phyloP scores from a whole-genome alignment of 495 filamentous ascomycete genomes.

The Xanthoparmelia taractica region DNA sequence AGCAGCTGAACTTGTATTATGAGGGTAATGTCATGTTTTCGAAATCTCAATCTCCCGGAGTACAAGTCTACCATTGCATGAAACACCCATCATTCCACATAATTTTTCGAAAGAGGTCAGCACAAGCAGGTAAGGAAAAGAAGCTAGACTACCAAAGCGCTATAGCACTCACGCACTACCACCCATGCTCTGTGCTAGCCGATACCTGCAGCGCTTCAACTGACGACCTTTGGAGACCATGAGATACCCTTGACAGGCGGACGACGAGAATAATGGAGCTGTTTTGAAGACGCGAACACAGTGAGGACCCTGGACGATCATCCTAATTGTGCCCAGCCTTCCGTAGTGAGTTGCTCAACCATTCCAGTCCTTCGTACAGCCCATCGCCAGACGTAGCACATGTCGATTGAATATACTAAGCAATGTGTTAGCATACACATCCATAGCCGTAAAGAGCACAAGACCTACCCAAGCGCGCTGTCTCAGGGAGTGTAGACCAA shows the following conservation, averaged over 20 bases:
- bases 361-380: conserved; percentile 99
- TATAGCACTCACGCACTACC: conserved; percentile 14
- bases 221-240: conserved; percentile 21
- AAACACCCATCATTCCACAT: conserved; percentile 24
- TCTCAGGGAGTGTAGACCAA: conserved; percentile 96
- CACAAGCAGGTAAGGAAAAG: conserved; percentile 10
- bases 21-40: conserved; percentile 7
- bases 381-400: conserved; percentile 98
- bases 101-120: conserved; percentile 13
- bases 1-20: neutral
- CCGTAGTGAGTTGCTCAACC: conserved; percentile 91
- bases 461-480: conserved; percentile 93
- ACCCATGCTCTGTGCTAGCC: conserved; percentile 16
- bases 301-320: conserved; percentile 10
- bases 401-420: conserved; percentile 98
- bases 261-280: conserved; percentile 16
- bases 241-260: conserved; percentile 13
- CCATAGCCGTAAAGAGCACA: neutral
- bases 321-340: conserved; percentile 78
- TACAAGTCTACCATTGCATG: conserved; percentile 20
- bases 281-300: conserved; percentile 17
- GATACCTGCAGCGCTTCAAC: conserved; percentile 22
- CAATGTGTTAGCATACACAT: conserved; percentile 21
- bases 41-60: conserved; percentile 5
- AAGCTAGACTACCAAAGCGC: conserved; percentile 24